These are phyloP conservation scores for Nasturtium officinale DNA, from an alignment of 345 rosid species.

Conservation along the genomic window DNA sequence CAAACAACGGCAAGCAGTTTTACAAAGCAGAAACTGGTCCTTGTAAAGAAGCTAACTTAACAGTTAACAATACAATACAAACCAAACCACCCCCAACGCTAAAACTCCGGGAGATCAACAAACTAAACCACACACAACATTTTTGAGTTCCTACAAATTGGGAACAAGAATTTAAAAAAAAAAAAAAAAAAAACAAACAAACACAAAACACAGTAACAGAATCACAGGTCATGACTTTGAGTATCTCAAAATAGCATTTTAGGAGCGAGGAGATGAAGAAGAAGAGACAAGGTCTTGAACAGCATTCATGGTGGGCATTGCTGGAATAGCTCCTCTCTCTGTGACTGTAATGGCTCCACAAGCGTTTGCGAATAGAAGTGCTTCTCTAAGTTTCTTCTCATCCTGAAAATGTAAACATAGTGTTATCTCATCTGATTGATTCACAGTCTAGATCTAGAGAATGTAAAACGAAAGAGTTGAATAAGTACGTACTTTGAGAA, in stretches of 20 bases:
- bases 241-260: slow-evolving; percentile 3
- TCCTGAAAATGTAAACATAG: slow-evolving; percentile 51
- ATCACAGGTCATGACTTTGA: not conserved
- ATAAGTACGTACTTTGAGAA: slow-evolving; percentile 48
- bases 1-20: slow-evolving; percentile 9
- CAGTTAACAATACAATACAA: not conserved
- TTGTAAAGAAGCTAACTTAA: slow-evolving; percentile 7
- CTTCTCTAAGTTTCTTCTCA: slow-evolving; percentile 73
- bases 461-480: not conserved
- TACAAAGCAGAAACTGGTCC: not conserved
- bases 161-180: not conserved
- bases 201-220: slow-evolving; percentile 22
- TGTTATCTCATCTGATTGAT: not conserved
- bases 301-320: slow-evolving; percentile 72
- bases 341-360: slow-evolving; percentile 89
- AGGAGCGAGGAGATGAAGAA: slow-evolving; percentile 30
- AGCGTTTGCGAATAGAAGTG: slow-evolving; percentile 77
- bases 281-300: slow-evolving; percentile 54
- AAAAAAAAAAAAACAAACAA: not conserved
- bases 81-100: not conserved
- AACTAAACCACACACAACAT: slow-evolving; percentile 36
- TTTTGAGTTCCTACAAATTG: slow-evolving; percentile 34
- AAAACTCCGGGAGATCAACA: slow-evolving; percentile 40
- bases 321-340: slow-evolving; percentile 95
- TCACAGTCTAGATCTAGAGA: not conserved